Percentiles rank a stretch among this genome's conserved stretches.
Conservation (phyloP, 129 eudicot species). For the Escallonia herrerae region DNA sequence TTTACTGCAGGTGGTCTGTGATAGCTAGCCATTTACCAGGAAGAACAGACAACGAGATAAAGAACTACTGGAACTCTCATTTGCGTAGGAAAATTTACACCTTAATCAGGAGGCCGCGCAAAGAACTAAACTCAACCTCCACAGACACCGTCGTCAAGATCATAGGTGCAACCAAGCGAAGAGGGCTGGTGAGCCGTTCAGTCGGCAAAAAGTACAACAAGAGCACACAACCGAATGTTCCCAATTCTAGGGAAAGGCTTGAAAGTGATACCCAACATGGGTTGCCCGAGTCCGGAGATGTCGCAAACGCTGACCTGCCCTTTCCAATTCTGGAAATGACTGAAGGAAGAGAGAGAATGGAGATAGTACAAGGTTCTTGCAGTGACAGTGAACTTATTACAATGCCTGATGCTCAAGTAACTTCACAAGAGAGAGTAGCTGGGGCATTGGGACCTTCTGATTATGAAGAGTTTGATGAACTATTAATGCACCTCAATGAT, state of each 20-base stretch:
- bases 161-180: constrained; percentile 12
- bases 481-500: not conserved
- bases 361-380: too few species aligned
- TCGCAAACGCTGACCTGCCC: not conserved
- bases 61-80: constrained; percentile 42
- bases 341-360: too few species aligned
- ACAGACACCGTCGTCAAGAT: constrained; percentile 7
- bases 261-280: not conserved
- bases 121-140: constrained; percentile 3
- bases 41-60: constrained; percentile 60
- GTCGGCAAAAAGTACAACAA: constrained; percentile 17
- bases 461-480: not conserved
- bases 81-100: constrained; percentile 18
- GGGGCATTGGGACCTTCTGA: constrained; percentile 1
- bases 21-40: constrained; percentile 61
- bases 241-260: not conserved
- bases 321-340: too few species aligned
- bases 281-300: not conserved
- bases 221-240: not conserved
- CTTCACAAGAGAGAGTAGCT: not conserved
- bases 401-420: not conserved
- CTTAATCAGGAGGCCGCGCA: constrained; percentile 7
- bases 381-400: too few species aligned
- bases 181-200: constrained; percentile 38
- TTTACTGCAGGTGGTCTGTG: constrained; percentile 50